Conservation (phyloP, 1,284 basidiomycete species). For the Chalciporus sp. region DNA sequence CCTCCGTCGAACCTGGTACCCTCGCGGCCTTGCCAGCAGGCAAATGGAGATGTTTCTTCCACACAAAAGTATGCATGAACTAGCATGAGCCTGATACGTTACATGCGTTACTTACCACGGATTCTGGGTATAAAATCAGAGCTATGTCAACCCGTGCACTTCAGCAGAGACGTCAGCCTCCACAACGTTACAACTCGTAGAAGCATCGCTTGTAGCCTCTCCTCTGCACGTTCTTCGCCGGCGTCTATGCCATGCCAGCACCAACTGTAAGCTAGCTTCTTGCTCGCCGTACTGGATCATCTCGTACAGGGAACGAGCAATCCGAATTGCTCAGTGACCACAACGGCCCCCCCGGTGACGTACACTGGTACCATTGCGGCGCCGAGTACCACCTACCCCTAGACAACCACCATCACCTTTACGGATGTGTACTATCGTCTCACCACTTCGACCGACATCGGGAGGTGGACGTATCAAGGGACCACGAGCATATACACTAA, state of each 20-base stretch:
- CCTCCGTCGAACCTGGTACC: too few relatives aligned
- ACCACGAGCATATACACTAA: conserved; percentile 3
- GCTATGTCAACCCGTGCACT: too few relatives aligned
- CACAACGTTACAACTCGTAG: neutral
- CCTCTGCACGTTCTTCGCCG: neutral
- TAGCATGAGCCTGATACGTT: too few relatives aligned
- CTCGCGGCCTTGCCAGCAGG: too few relatives aligned
- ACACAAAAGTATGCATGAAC: too few relatives aligned
- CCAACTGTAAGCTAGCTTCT: neutral
- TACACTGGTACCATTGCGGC: conserved; percentile 3
- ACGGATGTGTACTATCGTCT: neutral
- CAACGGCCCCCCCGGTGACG: neutral
- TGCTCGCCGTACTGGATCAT: neutral
- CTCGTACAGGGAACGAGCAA: neutral
- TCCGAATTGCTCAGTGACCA: conserved; percentile 2
- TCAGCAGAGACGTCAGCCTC: too few relatives aligned
- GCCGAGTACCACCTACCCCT: conserved; percentile 5
- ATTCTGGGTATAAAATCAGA: too few relatives aligned
- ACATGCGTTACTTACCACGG: too few relatives aligned
- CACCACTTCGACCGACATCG: conserved; percentile 2
- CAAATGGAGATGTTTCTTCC: too few relatives aligned
- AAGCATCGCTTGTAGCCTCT: neutral
- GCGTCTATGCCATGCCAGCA: neutral
- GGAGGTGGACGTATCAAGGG: conserved; percentile 5
- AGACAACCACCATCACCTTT: conserved; percentile 2